Evolutionary conservation across 1,284 basidiomycete species (phyloP).

Genomic region (Phenoliferia sp.): DNA sequence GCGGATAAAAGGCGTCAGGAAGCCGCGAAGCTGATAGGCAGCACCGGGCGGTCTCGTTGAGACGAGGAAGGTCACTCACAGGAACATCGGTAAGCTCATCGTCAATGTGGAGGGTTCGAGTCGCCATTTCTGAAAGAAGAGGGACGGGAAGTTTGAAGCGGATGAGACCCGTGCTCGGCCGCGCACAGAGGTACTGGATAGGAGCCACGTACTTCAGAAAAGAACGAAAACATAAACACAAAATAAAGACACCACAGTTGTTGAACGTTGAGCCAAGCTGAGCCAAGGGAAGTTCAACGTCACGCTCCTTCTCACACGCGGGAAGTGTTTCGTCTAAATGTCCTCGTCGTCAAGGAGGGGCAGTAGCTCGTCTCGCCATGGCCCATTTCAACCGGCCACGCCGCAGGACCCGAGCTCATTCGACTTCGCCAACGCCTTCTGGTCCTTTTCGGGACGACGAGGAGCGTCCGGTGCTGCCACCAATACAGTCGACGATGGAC

Average conservation of each 20-base stretch:
- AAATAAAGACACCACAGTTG: too few species aligned
- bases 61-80: neutral
- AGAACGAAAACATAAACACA: too few species aligned
- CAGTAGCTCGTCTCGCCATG: neutral
- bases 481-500: conserved; percentile 51
- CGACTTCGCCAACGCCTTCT: conserved; percentile 97
- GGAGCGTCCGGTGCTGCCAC: neutral
- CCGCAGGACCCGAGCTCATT: conserved; percentile 38
- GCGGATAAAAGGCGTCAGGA: neutral
- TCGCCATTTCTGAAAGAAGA: neutral
- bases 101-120: neutral
- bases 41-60: too few species aligned
- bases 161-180: neutral
- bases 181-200: neutral
- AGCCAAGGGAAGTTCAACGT: too few species aligned
- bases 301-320: too few species aligned
- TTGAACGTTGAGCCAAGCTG: too few species aligned
- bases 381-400: neutral
- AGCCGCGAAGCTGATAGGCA: neutral
- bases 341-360: neutral
- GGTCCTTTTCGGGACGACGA: conserved; percentile 47
- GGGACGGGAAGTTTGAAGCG: neutral
- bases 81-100: neutral
- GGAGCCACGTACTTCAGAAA: too few species aligned
- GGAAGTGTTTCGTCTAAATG: too few species aligned